Conservation (phyloP, 2,329 filamentous ascomycete species). For the Cladosporium sp. region DNA sequence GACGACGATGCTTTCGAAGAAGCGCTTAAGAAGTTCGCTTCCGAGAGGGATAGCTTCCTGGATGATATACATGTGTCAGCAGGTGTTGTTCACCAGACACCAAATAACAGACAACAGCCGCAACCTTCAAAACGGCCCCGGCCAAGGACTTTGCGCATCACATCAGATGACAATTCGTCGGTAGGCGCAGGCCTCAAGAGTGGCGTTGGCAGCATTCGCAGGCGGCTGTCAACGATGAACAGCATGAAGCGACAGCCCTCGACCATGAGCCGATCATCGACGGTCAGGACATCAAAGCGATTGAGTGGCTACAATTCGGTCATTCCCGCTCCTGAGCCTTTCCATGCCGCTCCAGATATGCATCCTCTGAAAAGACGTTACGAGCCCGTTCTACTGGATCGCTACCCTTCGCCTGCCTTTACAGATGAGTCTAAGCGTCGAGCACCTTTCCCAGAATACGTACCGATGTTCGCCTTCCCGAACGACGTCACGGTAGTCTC, state of each 20-base stretch:
- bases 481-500: constrained; percentile 98
- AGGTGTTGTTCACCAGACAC: constrained; percentile 61
- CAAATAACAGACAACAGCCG: constrained; percentile 55
- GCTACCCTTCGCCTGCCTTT: constrained; percentile 83
- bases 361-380: constrained; percentile 92
- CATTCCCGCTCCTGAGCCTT: constrained; percentile 87
- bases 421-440: constrained; percentile 76
- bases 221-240: constrained; percentile 95
- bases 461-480: constrained; percentile 98
- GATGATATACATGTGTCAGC: constrained; percentile 89
- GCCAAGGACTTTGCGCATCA: constrained; percentile 78
- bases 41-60: constrained; percentile 90
- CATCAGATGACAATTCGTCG: constrained; percentile 60
- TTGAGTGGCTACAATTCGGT: constrained; percentile 98
- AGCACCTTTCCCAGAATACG: constrained; percentile 91
- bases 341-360: constrained; percentile 88
- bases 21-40: constrained; percentile 89
- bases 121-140: constrained; percentile 53
- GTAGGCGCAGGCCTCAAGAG: constrained; percentile 50
- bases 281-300: constrained; percentile 78
- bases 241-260: constrained; percentile 86
- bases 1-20: constrained; percentile 90
- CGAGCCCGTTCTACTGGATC: constrained; percentile 91
- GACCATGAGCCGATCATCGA: constrained; percentile 66
- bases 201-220: constrained; percentile 80